phyloP scores from a whole-genome alignment of 2,329 filamentous ascomycete species.

The Colletotrichum tropicicola region DNA sequence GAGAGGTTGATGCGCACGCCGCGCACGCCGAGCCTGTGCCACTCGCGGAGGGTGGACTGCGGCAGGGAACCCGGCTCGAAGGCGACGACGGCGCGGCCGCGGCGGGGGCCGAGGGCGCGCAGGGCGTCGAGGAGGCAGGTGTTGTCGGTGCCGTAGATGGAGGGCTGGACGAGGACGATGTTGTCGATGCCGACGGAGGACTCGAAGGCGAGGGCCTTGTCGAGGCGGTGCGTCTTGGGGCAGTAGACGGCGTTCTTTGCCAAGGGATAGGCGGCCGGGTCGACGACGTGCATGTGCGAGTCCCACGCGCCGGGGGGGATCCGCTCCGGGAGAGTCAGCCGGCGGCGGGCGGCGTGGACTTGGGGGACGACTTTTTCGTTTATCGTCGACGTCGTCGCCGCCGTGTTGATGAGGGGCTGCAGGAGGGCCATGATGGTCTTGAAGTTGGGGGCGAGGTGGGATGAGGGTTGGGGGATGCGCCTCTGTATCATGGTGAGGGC shows the following conservation, averaged over 20 bases:
- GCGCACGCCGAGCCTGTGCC: slow-evolving; percentile 66
- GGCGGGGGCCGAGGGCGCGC: slow-evolving; percentile 53
- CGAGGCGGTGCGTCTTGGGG: slow-evolving; percentile 57
- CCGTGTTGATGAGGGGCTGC: slow-evolving; percentile 3
- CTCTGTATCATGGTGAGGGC: slow-evolving; percentile 13
- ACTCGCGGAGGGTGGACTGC: slow-evolving; percentile 51
- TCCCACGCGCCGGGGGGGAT: slow-evolving; percentile 63
- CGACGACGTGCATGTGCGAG: slow-evolving; percentile 71
- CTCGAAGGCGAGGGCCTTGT: slow-evolving; percentile 61
- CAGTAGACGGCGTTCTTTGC: slow-evolving; percentile 58
- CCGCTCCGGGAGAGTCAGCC: slow-evolving; percentile 25
- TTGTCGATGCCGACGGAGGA: slow-evolving; percentile 59
- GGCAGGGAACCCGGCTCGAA: slow-evolving; percentile 55
- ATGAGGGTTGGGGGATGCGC: neutral
- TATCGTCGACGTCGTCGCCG: neutral
- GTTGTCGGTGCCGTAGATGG: slow-evolving; percentile 70
- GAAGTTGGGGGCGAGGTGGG: slow-evolving; percentile 2
- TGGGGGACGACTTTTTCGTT: slow-evolving; percentile 6
- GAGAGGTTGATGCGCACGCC: slow-evolving; percentile 68
- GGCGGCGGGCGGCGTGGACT: slow-evolving; percentile 2
- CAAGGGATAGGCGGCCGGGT: slow-evolving; percentile 60
- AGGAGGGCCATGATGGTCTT: slow-evolving; percentile 23
- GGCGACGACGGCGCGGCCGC: slow-evolving; percentile 63
- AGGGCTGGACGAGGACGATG: slow-evolving; percentile 69
- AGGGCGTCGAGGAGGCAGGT: slow-evolving; percentile 65